Evolutionary conservation across 1,284 basidiomycete species (phyloP).

Genomic region (Cryptococcus sp.): DNA sequence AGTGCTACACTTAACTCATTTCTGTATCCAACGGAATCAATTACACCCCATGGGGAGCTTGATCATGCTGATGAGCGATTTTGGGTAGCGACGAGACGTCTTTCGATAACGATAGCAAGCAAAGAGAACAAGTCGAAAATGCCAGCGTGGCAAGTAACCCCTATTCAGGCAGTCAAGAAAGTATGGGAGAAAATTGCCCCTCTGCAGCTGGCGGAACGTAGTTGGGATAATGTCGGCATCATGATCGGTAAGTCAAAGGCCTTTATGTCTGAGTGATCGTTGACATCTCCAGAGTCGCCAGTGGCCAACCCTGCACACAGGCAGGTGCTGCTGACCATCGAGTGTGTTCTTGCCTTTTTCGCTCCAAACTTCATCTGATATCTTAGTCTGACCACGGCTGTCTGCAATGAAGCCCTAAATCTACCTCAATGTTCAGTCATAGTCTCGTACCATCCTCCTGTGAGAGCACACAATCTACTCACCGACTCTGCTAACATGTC

Average conservation of each 20-base stretch:
- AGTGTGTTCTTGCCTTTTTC: constrained; percentile 56
- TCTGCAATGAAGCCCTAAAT: constrained; percentile 68
- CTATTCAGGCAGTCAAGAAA: constrained; percentile 37
- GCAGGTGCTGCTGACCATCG: constrained; percentile 74
- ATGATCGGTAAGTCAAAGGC: constrained; percentile 59
- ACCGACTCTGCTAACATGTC: not conserved
- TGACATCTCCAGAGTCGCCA: constrained; percentile 61
- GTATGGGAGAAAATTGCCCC: constrained; percentile 68
- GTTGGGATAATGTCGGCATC: constrained; percentile 88
- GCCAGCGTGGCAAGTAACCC: constrained; percentile 11
- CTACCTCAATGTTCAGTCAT: constrained; percentile 60
- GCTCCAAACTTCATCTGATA: constrained; percentile 2
- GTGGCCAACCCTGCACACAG: constrained; percentile 56
- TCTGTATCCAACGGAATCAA: too few relatives aligned
- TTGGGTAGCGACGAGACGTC: too few relatives aligned
- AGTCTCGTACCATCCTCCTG: constrained; percentile 80
- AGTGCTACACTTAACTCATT: not conserved
- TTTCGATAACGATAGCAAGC: too few relatives aligned
- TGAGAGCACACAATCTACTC: constrained; percentile 11
- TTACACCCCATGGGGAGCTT: too few relatives aligned
- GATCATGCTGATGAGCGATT: too few relatives aligned
- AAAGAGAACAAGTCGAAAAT: not conserved
- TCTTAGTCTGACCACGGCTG: constrained; percentile 68
- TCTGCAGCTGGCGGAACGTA: constrained; percentile 68
- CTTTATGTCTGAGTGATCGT: not conserved